Conservation (phyloP, 31 red algal genomes). For the Endocladia muricata region DNA sequence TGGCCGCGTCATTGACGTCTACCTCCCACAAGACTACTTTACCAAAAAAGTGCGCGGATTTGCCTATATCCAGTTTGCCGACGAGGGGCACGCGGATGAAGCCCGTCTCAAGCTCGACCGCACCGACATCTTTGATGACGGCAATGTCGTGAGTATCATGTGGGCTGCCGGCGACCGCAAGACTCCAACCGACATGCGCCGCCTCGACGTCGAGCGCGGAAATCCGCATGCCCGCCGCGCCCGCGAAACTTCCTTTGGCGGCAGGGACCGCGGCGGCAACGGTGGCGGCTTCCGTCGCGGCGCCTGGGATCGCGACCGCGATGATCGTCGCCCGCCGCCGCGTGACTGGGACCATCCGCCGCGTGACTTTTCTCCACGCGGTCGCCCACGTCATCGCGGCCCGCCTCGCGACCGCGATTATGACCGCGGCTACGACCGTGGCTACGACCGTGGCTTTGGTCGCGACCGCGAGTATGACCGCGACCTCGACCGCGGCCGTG, state of each 20-base stretch:
- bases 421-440: not conserved
- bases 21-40: slow-evolving; percentile 63
- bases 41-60: slow-evolving; percentile 66
- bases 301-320: slow-evolving; percentile 6
- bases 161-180: slow-evolving; percentile 51
- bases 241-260: not conserved
- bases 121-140: slow-evolving; percentile 50
- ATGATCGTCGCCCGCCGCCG: not conserved
- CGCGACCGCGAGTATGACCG: slow-evolving; percentile 13
- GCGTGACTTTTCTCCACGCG: not conserved
- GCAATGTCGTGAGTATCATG: slow-evolving; percentile 39
- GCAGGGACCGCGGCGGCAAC: not conserved
- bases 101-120: slow-evolving; percentile 62
- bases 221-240: slow-evolving; percentile 17
- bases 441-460: not conserved
- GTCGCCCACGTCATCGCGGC: not conserved
- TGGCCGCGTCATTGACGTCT: slow-evolving; percentile 64
- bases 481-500: not conserved
- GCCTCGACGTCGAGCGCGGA: slow-evolving; percentile 28
- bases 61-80: slow-evolving; percentile 73
- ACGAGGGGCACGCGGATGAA: slow-evolving; percentile 37
- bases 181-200: slow-evolving; percentile 43
- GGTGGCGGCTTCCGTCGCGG: slow-evolving; percentile 3
- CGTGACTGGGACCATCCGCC: slow-evolving; percentile 2
- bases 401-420: not conserved